Evolutionary conservation across 129 eudicot genomes (phyloP), one percentile per base, ranked within the genome.

Genomic region (Heracleum sosnowskyi): DNA sequence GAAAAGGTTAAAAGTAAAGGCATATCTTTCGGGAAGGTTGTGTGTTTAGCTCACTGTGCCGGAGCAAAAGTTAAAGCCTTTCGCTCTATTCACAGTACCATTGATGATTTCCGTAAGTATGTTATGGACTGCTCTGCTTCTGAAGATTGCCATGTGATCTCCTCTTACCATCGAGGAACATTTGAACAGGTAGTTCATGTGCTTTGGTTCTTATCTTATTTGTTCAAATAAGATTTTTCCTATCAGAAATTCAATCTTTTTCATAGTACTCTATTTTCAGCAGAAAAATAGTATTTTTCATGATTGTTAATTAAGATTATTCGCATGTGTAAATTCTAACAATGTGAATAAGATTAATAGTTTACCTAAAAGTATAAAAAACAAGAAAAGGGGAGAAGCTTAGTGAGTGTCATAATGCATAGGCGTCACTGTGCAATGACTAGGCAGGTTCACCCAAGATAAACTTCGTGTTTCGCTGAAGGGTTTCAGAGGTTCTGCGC

Each of bases 11-110:
- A 92, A 82, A 89, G 85, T 80, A 84, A 85, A 84, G 99, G 99
- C 71, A 92, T 96, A 70, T 90, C 99, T 16, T 96, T 96, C 75
- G 97, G 97, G 77, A 96, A 96, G 76, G 95, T 96, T 69, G 93
- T 88, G 64, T 90, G 95, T 81, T 82, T 96, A 86, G 99, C 97
- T 53, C 99, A 86, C 80, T 92, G 97, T 83, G 97, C 96, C 49
- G 97, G 97, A 44, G 99, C 97, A 41, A 89, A 90, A n/a, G 97
- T 96, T 34, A 83, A 89, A 74, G 95, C 99, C 80, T 96, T 89
- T 69, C 95, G 97, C 75, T 81, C 97, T 49, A 89, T 80, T 83
- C 93, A 87, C 78, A 96, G 93, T 79, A 86, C 86, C 35, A 76
- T 96, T 78, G 91, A 89, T 31, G 97, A 96, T 51, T 96, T 96